Evolutionary conservation across 768 basidiomycete genomes (phyloP).

Genomic region (Russula vinacea): DNA sequence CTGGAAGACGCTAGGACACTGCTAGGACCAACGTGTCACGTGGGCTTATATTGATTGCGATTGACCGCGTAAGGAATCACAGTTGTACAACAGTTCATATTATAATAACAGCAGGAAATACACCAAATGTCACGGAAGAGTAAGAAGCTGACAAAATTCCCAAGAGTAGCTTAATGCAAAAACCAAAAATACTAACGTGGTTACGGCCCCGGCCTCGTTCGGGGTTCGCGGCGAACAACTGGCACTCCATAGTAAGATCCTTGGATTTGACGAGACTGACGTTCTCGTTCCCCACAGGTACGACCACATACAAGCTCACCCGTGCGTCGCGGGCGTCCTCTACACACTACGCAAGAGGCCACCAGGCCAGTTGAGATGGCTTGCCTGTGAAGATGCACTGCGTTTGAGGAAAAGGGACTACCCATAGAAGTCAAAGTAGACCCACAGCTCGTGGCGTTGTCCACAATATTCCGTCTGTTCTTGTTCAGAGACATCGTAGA

Average conservation of each 20-base stretch:
- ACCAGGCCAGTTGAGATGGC: conserved; percentile 17
- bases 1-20: no score
- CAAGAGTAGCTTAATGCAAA: not conserved
- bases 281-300: conserved; percentile 7
- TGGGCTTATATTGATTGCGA: no score
- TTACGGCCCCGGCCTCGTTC: not conserved
- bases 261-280: not conserved
- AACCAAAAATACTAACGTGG: not conserved
- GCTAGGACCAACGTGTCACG: no score
- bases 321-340: conserved; percentile 10
- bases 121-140: not conserved
- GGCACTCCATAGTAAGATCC: conserved; percentile 8
- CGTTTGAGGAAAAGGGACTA: no score
- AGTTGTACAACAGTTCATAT: not conserved
- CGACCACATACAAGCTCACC: conserved; percentile 16
- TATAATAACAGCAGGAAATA: not conserved
- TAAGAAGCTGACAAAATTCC: not conserved
- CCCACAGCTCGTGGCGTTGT: conserved; percentile 21
- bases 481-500: conserved; percentile 12
- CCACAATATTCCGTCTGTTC: conserved; percentile 27
- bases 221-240: conserved; percentile 8
- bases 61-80: no score
- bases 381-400: conserved; percentile 12
- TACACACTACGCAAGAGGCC: conserved; percentile 17
- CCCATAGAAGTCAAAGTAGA: not conserved